Percentiles rank a stretch among this genome's conserved stretches.
These are phyloP conservation scores for Beauveria varroae DNA, from an alignment of 2,329 filamentous ascomycete genomes.

Conservation along the genomic window DNA sequence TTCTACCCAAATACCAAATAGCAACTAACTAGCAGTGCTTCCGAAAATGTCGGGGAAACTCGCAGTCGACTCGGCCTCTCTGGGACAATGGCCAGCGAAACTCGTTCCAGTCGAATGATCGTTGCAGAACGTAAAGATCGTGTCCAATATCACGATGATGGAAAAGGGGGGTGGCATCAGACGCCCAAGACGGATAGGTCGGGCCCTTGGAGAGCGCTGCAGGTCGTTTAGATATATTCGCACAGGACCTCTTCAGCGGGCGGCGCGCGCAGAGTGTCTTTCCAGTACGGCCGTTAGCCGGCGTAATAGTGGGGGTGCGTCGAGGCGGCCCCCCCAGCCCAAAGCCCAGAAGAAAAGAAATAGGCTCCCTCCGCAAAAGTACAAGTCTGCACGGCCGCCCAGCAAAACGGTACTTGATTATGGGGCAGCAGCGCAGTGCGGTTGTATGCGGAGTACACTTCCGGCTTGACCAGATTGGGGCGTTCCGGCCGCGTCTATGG, in stretches of 20 bases:
- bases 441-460: neutral
- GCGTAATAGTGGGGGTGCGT: constrained; percentile 47
- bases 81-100: no score
- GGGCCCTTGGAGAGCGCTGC: no score
- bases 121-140: no score
- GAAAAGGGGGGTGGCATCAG: neutral
- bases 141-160: no score
- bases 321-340: neutral
- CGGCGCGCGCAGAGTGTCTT: constrained; percentile 24
- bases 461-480: neutral
- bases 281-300: constrained; percentile 47
- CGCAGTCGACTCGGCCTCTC: no score
- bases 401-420: neutral
- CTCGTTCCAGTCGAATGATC: no score
- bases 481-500: neutral
- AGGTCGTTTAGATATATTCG: no score
- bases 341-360: neutral
- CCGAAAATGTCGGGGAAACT: no score
- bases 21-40: no score
- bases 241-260: neutral
- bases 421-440: neutral
- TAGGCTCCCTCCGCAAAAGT: constrained; percentile 9
- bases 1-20: no score
- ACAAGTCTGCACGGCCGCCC: constrained; percentile 10
- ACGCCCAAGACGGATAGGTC: neutral